Base-by-base conservation (phyloP, 306 rosid genomes). In the Casuarina equisetifolia region DNA sequence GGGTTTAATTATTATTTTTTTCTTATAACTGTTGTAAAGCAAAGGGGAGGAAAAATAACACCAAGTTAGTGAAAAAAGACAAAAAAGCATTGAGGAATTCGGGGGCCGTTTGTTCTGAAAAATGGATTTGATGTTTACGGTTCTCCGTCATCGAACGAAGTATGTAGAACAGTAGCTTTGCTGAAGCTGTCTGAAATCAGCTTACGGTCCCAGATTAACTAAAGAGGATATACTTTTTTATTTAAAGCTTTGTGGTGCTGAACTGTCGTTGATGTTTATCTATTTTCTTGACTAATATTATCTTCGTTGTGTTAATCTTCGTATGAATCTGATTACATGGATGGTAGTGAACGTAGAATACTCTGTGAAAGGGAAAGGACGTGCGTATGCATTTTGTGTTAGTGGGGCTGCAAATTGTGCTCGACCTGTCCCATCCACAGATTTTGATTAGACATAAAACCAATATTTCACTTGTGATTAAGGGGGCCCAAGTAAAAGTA, bases 101-200 rank as follows among this genome's bases (percentile, higher is more conserved):
- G 13, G 74, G 72, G 16, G 16, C 50, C 12, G 58, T 77, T 43
- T 39, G 7, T 59, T 32, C 58, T n/a, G 36, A 68, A 25, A 32
- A 17, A 35, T 25, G 38, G 45, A 73, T 72, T 54, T 66, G 75
- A 77, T 74, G 83, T 61, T 48, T 40, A 75, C 77, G 17, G 38
- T 42, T 66, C 72, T 68, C 49, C 35, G 9, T 57, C 52, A 69
- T 69, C 72, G 3, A 20, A 12, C 13, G 73, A 81, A 62, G 7
- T 74, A 52, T 71, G 74, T 51, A 67, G 82, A 67, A 10, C 62
- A 44, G 17, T 25, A 36, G 58, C 38, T 71, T 72, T 61, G 55
- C 6, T 10, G 3, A 36, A 32, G 38, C 73, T 67, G 35, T 61
- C 53, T 39, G 50, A 20, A 1, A 69, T 59, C 72, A 59, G 43